Conservation (phyloP, 805 yeast species). For the Sugiyamaella mastotermitis region DNA sequence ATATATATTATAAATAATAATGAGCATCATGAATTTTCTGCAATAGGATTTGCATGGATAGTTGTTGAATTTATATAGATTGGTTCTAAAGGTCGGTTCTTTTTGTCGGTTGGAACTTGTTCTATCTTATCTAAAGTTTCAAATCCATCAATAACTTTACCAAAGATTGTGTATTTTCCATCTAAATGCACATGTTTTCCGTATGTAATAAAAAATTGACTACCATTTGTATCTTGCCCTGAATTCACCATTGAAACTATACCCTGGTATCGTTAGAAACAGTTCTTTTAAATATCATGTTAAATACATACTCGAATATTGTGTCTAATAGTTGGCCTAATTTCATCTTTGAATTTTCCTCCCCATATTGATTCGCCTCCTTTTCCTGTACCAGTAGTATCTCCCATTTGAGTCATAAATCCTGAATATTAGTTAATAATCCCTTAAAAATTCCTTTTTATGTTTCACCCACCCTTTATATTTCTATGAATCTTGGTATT, state of each 20-base stretch:
- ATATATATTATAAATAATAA: slow-evolving; percentile 15
- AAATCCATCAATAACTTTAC: slow-evolving; percentile 44
- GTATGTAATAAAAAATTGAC: slow-evolving; percentile 84
- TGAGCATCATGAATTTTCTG: slow-evolving; percentile 19
- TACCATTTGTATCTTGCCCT: slow-evolving; percentile 88
- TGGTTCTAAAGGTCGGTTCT: slow-evolving; percentile 32
- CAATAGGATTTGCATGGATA: slow-evolving; percentile 42
- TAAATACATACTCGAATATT: slow-evolving; percentile 42
- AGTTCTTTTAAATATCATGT: neutral
- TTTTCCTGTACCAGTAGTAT: slow-evolving; percentile 33
- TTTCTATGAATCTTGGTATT: slow-evolving; percentile 29
- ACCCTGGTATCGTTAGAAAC: slow-evolving; percentile 36
- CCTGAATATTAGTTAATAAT: too few species aligned
- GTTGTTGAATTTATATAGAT: slow-evolving; percentile 28
- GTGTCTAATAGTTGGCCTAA: slow-evolving; percentile 47
- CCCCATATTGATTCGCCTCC: slow-evolving; percentile 43
- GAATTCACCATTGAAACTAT: slow-evolving; percentile 87
- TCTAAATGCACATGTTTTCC: slow-evolving; percentile 64
- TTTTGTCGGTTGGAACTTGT: slow-evolving; percentile 44
- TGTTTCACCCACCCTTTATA: slow-evolving; percentile 33
- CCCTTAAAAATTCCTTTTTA: too few species aligned
- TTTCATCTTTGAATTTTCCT: slow-evolving; percentile 28
- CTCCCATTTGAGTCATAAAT: slow-evolving; percentile 33
- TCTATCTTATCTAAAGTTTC: slow-evolving; percentile 55
- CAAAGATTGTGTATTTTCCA: slow-evolving; percentile 75